These are phyloP conservation scores for Besnoitia besnoiti DNA, from an alignment of 169 alveolate species.

Conservation along the genomic window DNA sequence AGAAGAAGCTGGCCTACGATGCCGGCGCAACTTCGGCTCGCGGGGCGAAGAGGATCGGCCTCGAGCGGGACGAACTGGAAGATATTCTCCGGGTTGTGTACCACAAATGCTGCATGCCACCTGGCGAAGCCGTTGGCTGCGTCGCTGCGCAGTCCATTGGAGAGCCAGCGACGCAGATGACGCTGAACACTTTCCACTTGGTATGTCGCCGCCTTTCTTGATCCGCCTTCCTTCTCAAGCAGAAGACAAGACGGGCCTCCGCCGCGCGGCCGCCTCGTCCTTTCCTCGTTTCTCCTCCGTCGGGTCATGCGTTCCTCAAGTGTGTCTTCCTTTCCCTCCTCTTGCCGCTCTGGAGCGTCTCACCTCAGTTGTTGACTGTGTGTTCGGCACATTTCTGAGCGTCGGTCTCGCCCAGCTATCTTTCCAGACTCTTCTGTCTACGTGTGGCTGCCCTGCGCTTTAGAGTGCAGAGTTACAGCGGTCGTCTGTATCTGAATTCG, in stretches of 20 bases:
- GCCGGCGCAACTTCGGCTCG: neutral
- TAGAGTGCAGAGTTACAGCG: too few relatives aligned
- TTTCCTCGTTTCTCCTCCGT: neutral
- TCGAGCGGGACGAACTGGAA: constrained; percentile 52
- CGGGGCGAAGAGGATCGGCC: neutral
- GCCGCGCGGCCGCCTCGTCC: neutral
- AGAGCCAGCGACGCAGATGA: constrained; percentile 99
- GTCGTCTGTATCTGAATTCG: too few relatives aligned
- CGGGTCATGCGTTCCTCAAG: neutral
- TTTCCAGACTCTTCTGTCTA: too few relatives aligned
- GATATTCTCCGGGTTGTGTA: constrained; percentile 34
- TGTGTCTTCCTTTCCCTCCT: neutral
- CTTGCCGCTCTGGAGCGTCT: too few relatives aligned
- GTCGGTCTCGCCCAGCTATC: too few relatives aligned
- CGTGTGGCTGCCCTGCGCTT: too few relatives aligned
- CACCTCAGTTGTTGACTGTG: too few relatives aligned
- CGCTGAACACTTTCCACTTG: constrained; percentile 99
- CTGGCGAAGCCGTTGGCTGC: constrained; percentile 99
- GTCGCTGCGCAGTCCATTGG: constrained; percentile 99
- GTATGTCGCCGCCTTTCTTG: constrained; percentile 76
- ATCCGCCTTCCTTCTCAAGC: neutral
- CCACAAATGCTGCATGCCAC: constrained; percentile 48
- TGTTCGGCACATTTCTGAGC: too few relatives aligned
- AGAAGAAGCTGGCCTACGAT: neutral
- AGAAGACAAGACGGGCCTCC: neutral